Percentiles rank a stretch among this genome's conserved stretches.
phyloP scores from a whole-genome alignment of 306 rosid species.

The Cicer chorassanicum region DNA sequence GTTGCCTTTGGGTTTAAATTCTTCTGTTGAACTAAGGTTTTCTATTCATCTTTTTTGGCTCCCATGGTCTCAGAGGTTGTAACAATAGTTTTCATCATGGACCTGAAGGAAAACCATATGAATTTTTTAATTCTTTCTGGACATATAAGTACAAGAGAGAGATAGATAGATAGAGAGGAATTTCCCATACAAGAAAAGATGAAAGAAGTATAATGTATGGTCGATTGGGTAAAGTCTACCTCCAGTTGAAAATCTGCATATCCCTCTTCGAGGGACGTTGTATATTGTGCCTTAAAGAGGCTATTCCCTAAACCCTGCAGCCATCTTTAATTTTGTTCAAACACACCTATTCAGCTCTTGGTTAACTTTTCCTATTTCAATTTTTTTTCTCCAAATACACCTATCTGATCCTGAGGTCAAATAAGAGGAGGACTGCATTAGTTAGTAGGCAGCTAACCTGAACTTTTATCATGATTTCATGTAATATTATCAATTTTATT shows the following conservation, averaged over 20 bases:
- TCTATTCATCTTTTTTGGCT: slow-evolving; percentile 26
- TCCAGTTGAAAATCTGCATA: neutral
- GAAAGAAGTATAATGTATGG: neutral
- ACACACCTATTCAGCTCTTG: neutral
- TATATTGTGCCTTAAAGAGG: neutral
- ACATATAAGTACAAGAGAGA: neutral
- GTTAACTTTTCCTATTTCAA: neutral
- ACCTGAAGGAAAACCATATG: neutral
- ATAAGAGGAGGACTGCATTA: slow-evolving; percentile 1
- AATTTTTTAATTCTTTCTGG: slow-evolving; percentile 13
- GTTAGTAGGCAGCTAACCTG: slow-evolving; percentile 2
- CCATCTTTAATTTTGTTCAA: slow-evolving; percentile 1
- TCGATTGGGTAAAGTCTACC: neutral
- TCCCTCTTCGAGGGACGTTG: neutral
- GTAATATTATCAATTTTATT: neutral
- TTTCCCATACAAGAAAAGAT: neutral
- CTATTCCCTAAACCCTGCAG: slow-evolving; percentile 1
- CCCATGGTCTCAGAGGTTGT: neutral
- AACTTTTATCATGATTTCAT: neutral
- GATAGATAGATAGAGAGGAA: neutral
- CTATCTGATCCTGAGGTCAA: neutral
- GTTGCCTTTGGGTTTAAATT: slow-evolving; percentile 7
- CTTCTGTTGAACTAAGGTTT: slow-evolving; percentile 18
- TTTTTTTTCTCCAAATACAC: neutral
- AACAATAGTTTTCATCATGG: neutral